These are phyloP conservation scores for Kernera saxatilis DNA, from an alignment of 345 rosid species.

Conservation along the genomic window DNA sequence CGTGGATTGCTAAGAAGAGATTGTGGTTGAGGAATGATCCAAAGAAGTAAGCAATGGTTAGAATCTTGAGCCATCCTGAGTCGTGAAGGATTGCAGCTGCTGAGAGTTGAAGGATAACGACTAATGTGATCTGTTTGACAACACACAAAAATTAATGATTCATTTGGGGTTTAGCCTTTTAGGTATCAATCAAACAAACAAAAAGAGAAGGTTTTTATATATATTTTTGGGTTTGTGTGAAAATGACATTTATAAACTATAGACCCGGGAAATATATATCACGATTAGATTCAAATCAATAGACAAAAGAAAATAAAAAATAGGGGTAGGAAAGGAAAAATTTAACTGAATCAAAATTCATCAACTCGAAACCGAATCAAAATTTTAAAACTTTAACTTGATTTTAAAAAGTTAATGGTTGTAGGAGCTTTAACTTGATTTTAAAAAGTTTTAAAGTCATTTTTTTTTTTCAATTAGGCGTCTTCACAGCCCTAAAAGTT, in stretches of 20 bases:
- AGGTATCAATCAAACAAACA: neutral
- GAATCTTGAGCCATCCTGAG: conserved; percentile 69
- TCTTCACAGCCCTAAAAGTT: too few species aligned
- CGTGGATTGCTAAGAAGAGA: conserved; percentile 87
- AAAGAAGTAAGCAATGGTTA: conserved; percentile 63
- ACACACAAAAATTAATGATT: neutral
- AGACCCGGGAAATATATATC: neutral
- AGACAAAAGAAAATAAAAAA: too few species aligned
- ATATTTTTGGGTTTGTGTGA: too few species aligned
- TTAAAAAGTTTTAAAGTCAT: too few species aligned
- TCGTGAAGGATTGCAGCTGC: conserved; percentile 55
- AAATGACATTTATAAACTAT: neutral
- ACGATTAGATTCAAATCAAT: neutral
- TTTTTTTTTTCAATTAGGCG: too few species aligned
- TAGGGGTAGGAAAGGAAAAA: too few species aligned
- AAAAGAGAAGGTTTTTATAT: too few species aligned
- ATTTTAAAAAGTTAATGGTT: too few species aligned
- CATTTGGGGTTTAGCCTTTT: neutral
- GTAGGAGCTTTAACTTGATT: too few species aligned
- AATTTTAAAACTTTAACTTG: neutral
- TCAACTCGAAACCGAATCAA: neutral
- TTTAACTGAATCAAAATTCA: too few species aligned
- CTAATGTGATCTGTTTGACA: conserved; percentile 50
- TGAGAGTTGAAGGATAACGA: conserved; percentile 65
- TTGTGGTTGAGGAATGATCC: conserved; percentile 90